Conservation (phyloP, 345 rosid species). For the Lepidium aucheri region DNA sequence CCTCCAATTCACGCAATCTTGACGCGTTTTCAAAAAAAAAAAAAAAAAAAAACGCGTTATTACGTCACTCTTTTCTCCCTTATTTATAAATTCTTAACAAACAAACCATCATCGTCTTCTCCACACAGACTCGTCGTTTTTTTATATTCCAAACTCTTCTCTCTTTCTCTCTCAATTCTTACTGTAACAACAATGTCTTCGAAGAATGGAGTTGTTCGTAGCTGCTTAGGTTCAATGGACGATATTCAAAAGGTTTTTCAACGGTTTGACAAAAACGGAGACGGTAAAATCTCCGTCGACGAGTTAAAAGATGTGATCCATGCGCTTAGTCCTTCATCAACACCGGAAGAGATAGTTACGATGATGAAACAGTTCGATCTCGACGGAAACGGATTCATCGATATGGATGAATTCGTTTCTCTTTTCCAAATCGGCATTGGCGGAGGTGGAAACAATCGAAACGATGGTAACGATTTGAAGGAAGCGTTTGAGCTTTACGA, state of each 20-base stretch:
- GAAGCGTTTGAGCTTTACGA: constrained; percentile 92
- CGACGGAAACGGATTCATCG: constrained; percentile 77
- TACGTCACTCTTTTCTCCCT: constrained; percentile 3
- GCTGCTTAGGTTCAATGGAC: constrained; percentile 37
- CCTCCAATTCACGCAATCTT: constrained; percentile 20
- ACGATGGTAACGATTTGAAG: constrained; percentile 41
- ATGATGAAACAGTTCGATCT: constrained; percentile 77
- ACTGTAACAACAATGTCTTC: constrained; percentile 1
- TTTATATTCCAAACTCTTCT: background rate
- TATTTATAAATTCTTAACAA: constrained; percentile 5
- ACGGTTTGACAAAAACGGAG: constrained; percentile 82
- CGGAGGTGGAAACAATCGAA: background rate
- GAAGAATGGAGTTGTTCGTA: constrained; percentile 5
- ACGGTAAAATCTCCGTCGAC: constrained; percentile 73
- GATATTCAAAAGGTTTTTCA: constrained; percentile 52
- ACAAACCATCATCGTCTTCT: background rate
- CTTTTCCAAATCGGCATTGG: constrained; percentile 19
- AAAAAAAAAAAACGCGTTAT: constrained; percentile 15
- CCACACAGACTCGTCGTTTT: background rate
- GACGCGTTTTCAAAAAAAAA: constrained; percentile 10
- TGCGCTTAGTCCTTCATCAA: constrained; percentile 42
- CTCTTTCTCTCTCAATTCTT: background rate
- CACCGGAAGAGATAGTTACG: constrained; percentile 43
- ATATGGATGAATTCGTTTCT: constrained; percentile 67
- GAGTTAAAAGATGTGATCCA: constrained; percentile 57